Evolutionary conservation across 192 early-diverging fungal species (phyloP).

Genomic region (Oehlia diaphana): DNA sequence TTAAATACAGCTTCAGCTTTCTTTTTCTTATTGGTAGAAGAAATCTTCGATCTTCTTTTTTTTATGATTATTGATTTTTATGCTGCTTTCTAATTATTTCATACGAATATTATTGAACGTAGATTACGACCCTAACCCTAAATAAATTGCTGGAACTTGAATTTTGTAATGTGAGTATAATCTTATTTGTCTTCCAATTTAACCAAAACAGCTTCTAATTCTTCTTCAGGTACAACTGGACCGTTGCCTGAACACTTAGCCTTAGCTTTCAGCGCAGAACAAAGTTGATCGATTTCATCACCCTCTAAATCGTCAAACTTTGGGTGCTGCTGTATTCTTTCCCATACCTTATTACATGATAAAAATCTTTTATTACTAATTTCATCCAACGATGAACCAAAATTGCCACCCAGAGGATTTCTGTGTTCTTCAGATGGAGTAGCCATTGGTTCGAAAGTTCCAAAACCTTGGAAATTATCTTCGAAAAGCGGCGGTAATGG

Average conservation of each 20-base stretch:
- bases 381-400: conserved; percentile 4
- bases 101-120: not conserved
- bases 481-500: conserved; percentile 27
- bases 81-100: not conserved
- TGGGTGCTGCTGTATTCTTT: conserved; percentile 55
- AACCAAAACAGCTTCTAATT: conserved; percentile 31
- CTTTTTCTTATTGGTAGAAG: not conserved
- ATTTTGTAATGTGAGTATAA: not conserved
- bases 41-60: not conserved
- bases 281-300: conserved; percentile 50
- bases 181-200: conserved; percentile 27
- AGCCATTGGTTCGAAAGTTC: conserved; percentile 25
- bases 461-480: conserved; percentile 22
- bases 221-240: conserved; percentile 50
- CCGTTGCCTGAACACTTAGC: conserved; percentile 61
- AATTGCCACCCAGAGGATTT: not conserved
- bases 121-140: not conserved
- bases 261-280: conserved; percentile 51
- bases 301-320: conserved; percentile 58
- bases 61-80: not conserved
- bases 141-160: not conserved
- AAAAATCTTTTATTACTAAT: conserved; percentile 21
- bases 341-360: conserved; percentile 50
- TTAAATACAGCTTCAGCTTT: not conserved
- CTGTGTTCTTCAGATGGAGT: conserved; percentile 14